These are phyloP conservation scores for Abrus precatorius DNA, from an alignment of 306 rosid species.

Conservation along the genomic window DNA sequence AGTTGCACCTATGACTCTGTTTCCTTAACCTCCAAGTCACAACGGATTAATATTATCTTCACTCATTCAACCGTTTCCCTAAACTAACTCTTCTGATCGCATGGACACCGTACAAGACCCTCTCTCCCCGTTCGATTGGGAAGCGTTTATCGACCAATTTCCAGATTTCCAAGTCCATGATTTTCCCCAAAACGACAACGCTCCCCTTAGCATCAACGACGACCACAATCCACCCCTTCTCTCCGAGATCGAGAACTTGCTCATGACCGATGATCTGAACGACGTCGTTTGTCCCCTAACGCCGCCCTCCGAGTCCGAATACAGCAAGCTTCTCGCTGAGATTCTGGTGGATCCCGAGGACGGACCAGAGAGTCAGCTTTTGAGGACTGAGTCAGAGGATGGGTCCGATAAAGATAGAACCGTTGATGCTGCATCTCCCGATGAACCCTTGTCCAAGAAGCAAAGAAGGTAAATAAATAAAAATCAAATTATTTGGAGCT, in stretches of 20 bases:
- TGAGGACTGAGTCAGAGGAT: slow-evolving; percentile 30
- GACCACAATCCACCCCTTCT: slow-evolving; percentile 41
- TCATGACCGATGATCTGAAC: slow-evolving; percentile 58
- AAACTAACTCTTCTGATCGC: background rate
- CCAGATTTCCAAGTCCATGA: slow-evolving; percentile 35
- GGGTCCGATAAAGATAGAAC: slow-evolving; percentile 50
- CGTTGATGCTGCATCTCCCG: slow-evolving; percentile 32
- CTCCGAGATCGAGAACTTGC: slow-evolving; percentile 62
- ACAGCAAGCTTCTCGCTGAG: slow-evolving; percentile 58
- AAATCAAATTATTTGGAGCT: background rate
- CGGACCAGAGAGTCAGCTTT: background rate
- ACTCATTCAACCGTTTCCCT: background rate
- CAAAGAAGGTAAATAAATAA: slow-evolving; percentile 59
- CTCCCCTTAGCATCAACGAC: background rate
- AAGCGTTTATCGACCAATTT: slow-evolving; percentile 38
- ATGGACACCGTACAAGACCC: slow-evolving; percentile 45
- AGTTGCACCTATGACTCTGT: background rate
- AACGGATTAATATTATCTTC: background rate
- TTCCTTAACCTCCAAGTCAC: slow-evolving; percentile 44
- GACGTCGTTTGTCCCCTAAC: slow-evolving; percentile 12
- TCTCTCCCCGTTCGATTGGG: slow-evolving; percentile 54
- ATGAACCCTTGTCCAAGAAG: slow-evolving; percentile 66
- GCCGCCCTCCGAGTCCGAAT: slow-evolving; percentile 36
- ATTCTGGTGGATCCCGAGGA: slow-evolving; percentile 52
- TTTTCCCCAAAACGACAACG: slow-evolving; percentile 36